phyloP scores from a whole-genome alignment of 257 asterid species.

The Solanum chiquidenum region DNA sequence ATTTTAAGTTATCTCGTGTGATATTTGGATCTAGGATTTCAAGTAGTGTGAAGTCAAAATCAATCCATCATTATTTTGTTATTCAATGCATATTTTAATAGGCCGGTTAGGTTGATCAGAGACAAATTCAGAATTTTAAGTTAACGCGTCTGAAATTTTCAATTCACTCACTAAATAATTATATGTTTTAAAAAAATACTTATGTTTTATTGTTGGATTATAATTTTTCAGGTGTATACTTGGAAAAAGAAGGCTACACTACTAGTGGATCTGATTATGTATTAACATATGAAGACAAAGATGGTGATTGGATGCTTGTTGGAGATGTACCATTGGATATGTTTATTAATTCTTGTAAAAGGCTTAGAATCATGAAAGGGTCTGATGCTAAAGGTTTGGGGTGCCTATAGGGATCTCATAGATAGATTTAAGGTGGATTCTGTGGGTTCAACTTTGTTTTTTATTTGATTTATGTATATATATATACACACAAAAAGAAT shows the following conservation, averaged over 20 bases:
- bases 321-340: background rate
- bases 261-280: background rate
- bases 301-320: conserved; percentile 3
- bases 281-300: background rate
- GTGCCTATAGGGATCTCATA: background rate
- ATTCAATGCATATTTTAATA: background rate
- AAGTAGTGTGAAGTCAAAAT: background rate
- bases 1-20: background rate
- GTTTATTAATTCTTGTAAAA: background rate
- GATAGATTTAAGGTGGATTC: background rate
- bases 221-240: background rate
- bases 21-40: background rate
- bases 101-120: background rate
- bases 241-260: background rate
- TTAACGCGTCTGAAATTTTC: background rate
- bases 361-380: background rate
- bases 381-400: background rate
- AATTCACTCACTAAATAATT: background rate
- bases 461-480: background rate
- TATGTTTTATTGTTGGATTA: background rate
- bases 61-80: background rate
- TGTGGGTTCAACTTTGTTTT: background rate
- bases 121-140: background rate
- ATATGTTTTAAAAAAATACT: background rate
- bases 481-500: background rate